Evolutionary conservation across 345 rosid genomes (phyloP).

Genomic region (Brassica napus): DNA sequence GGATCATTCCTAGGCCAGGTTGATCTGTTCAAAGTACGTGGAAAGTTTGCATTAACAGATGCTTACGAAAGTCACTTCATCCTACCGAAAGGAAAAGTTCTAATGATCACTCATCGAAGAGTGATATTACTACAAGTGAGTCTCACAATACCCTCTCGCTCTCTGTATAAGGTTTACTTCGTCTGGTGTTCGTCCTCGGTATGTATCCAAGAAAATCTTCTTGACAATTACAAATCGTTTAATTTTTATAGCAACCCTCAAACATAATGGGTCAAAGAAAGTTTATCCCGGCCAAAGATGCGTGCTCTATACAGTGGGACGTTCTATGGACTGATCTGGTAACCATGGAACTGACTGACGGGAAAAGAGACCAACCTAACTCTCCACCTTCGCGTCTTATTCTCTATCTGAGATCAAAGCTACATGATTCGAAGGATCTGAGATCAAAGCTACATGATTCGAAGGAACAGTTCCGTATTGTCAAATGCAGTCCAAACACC

Average conservation of each 20-base stretch:
- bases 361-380: conserved; percentile 78
- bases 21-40: conserved; percentile 95
- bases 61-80: conserved; percentile 94
- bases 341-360: conserved; percentile 81
- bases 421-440: conserved; percentile 14
- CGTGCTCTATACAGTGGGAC: conserved; percentile 92
- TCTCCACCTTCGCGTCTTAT: conserved; percentile 70
- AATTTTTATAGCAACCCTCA: conserved; percentile 74
- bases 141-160: conserved; percentile 8
- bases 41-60: conserved; percentile 95
- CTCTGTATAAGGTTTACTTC: conserved; percentile 3
- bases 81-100: conserved; percentile 77
- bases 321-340: conserved; percentile 74
- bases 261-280: conserved; percentile 85
- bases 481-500: conserved; percentile 76
- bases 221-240: conserved; percentile 7
- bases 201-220: conserved; percentile 10
- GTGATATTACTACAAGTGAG: conserved; percentile 84
- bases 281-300: conserved; percentile 89
- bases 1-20: conserved; percentile 93
- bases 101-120: conserved; percentile 81
- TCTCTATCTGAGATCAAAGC: conserved; percentile 45
- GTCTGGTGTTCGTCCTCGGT: conserved; percentile 4
- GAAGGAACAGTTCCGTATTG: conserved; percentile 67
- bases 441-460: conserved; percentile 53